Base-by-base conservation (phyloP, 306 rosid species). In the Cotoneaster glaucophyllus region DNA sequence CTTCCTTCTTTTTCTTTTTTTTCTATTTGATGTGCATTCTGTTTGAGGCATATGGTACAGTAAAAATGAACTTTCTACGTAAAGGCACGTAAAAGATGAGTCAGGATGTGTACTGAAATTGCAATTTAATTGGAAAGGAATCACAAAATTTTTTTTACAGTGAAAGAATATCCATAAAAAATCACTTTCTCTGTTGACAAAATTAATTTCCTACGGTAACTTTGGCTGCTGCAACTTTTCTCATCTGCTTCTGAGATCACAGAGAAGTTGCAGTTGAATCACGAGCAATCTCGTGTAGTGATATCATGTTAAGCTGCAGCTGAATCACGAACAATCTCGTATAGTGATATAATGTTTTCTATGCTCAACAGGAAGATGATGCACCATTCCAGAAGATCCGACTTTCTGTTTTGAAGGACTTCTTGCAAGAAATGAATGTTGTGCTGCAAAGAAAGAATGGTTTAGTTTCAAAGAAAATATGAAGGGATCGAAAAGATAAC, bases 371-470 rank as follows among this genome's bases (percentile, higher is more conserved):
- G 85, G 79, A 92, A 93, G 75, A 95, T 95, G 80, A 95, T 90
- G 87, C 97, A 92, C 99, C 99, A 92, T 71, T 92, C 97, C 89
- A 95, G 86, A 85, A 92, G 88, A 86, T 95, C 97, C 13, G 97
- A 95, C 83, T 92, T 95, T 65, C 99, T 89, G 87, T 92, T 95
- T 83, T 95, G 97, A 21, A 95, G 91, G 78, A 88, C 97, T 86
- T 95, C 97, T 81, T 92, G 97, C 68, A 92, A 90, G 80, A 95
- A 95, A 89, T 95, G 99, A 86, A 95, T 92, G 84, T 95, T 95
- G 82, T 90, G 93, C 99, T 95, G 96, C 93, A 86, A 84, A 65
- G 54, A 72, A 66, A 54, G 74, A 79, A 77, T 65, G 53, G 12
- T 12, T 14, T 19, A 52, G 37, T 13, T 74, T 19, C 54, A 32